Evolutionary conservation across 768 basidiomycete genomes (phyloP).

Genomic region (Suillus cothurnatus): DNA sequence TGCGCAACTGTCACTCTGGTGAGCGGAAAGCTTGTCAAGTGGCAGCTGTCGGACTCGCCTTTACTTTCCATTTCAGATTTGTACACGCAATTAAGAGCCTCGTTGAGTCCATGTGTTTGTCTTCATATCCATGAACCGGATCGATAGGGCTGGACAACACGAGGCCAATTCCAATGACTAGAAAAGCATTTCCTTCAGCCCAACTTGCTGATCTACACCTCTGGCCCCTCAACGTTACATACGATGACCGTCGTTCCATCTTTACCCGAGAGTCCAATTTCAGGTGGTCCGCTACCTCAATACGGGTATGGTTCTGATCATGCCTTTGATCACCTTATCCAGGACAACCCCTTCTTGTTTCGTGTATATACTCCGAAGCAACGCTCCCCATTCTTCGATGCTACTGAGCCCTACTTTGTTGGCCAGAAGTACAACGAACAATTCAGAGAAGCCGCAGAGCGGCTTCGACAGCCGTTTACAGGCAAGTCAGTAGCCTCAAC

Average conservation of each 20-base stretch:
- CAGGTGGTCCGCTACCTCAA: conserved; percentile 53
- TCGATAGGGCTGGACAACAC: conserved; percentile 32
- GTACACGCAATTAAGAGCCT: conserved; percentile 8
- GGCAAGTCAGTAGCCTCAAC: conserved; percentile 30
- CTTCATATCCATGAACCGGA: conserved; percentile 27
- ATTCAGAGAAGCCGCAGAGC: conserved; percentile 38
- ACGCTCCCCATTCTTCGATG: conserved; percentile 53
- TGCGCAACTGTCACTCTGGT: background rate
- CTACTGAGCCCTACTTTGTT: conserved; percentile 65
- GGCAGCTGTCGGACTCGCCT: background rate
- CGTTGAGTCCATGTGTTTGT: conserved; percentile 28
- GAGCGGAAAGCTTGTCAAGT: background rate
- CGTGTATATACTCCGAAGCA: conserved; percentile 78
- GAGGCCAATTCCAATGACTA: conserved; percentile 27
- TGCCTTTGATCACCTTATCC: conserved; percentile 61
- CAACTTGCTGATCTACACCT: conserved; percentile 12
- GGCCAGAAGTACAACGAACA: conserved; percentile 63
- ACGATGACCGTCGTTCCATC: conserved; percentile 29
- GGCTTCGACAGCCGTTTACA: conserved; percentile 35
- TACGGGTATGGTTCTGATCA: conserved; percentile 69
- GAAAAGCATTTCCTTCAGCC: conserved; percentile 26
- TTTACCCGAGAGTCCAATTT: conserved; percentile 24
- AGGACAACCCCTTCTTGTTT: conserved; percentile 74
- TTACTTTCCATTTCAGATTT: conserved; percentile 1
- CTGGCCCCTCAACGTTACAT: conserved; percentile 9